Evolutionary conservation across 2,329 filamentous ascomycete species (phyloP), one percentile per base, ranked within the genome.

Genomic region (Metarhizium humberi): DNA sequence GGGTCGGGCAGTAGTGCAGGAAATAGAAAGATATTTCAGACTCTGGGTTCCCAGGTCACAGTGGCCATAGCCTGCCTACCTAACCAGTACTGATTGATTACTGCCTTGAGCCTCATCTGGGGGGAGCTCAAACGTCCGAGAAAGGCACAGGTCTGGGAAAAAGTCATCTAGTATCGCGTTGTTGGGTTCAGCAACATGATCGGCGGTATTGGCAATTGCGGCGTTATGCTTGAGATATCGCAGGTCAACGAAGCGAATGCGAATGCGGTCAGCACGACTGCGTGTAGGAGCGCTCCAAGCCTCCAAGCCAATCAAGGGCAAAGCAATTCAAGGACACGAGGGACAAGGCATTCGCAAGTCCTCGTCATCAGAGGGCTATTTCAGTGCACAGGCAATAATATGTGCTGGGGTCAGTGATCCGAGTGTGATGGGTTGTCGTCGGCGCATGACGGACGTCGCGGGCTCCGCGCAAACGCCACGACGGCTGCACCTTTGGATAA

Each of bases 1-100:
- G 62, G 66, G 29, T 57, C 61, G 47, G 69, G 43, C 38, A 71
- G 51, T 1, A 65, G 62, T 6, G 58, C 56, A 55, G 65, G 68
- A 57, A 67, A 63, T 30, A 71, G 61, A 2, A 68, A 51, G 2
- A 69, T 63, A 29, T 61, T 57, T 16, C 68, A 66, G 14, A 60
- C 10, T 63, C 60, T 0, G 64, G 62, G 29, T 61, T 45, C 2
- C 59, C 29, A 61, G 61, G 53, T 67, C 62, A 53, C 60, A 64
- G 55, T 67, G 69, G 52, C 67, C 67, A 50, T 60, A 68, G 60
- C 68, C 69, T 46, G n/a, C 40, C 6, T 43, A 43, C 10, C 14
- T 43, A 16, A 68, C 52, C 7, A 34, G 48, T 30, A 58, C 42
- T 18, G 52, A 29, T 10, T 48, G 52, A 20, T 58, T 18, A 29